A percentile compares a stretch with the other conserved stretches of the same genome.
These are phyloP conservation scores for Penicillium sp. DNA, from an alignment of 2,329 filamentous ascomycete species.

Conservation along the genomic window DNA sequence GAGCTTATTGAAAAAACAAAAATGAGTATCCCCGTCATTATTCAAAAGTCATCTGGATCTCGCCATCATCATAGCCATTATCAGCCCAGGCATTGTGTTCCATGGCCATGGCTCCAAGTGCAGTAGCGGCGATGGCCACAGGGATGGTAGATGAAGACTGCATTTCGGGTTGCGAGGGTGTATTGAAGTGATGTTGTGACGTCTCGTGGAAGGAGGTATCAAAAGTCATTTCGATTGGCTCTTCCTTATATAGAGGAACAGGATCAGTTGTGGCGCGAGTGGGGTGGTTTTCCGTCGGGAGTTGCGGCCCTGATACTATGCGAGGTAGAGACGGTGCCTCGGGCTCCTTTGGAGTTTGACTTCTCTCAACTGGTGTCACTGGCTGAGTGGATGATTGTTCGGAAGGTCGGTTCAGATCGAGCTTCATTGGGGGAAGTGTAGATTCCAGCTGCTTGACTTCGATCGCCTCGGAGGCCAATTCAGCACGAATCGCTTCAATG, in stretches of 20 bases:
- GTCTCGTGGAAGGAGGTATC: constrained; percentile 63
- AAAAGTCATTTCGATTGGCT: constrained; percentile 69
- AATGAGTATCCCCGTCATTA: constrained; percentile 42
- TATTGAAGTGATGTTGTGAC: constrained; percentile 24
- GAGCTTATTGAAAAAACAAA: not conserved
- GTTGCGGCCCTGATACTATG: constrained; percentile 24
- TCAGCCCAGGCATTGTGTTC: constrained; percentile 71
- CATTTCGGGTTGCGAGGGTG: constrained; percentile 32
- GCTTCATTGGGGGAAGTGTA: constrained; percentile 86
- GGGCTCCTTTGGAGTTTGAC: constrained; percentile 46
- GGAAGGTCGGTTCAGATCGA: constrained; percentile 57
- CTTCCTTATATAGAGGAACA: constrained; percentile 30
- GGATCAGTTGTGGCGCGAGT: constrained; percentile 19
- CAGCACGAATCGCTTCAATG: constrained; percentile 87
- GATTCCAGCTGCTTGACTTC: constrained; percentile 81
- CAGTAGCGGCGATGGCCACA: constrained; percentile 30
- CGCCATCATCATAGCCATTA: constrained; percentile 67
- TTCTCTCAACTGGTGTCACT: constrained; percentile 37
- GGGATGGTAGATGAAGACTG: constrained; percentile 40
- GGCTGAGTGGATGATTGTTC: constrained; percentile 24
- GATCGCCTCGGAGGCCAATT: constrained; percentile 72
- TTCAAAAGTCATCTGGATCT: constrained; percentile 82
- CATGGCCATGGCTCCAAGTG: constrained; percentile 37
- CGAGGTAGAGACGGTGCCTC: constrained; percentile 22
- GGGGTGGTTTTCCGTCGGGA: constrained; percentile 16